Conservation (phyloP, 2,329 filamentous ascomycete species). For the Xylaria digitata region DNA sequence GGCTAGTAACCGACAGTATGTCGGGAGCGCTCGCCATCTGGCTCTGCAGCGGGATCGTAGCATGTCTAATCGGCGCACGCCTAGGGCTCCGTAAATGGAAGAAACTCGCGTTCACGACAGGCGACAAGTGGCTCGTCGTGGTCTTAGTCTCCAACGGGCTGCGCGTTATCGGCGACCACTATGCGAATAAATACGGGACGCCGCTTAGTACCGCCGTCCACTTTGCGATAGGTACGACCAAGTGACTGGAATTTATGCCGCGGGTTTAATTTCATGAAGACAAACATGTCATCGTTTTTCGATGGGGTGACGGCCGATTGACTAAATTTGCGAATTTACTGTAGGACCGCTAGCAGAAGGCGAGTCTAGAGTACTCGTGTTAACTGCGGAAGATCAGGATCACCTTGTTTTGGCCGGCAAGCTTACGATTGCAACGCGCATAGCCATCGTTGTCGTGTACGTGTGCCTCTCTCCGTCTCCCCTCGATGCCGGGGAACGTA, state of each 20-base stretch:
- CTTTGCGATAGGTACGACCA: conserved; percentile 10
- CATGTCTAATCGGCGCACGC: conserved; percentile 22
- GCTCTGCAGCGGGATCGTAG: conserved; percentile 25
- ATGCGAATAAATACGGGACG: conserved; percentile 28
- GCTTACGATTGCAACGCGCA: conserved; percentile 26
- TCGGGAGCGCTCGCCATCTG: conserved; percentile 27
- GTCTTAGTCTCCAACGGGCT: conserved; percentile 28
- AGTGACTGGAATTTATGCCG: neutral
- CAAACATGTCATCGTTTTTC: neutral
- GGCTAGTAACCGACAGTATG: neutral
- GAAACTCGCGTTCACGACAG: conserved; percentile 8
- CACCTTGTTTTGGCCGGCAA: conserved; percentile 29
- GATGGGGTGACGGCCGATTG: neutral
- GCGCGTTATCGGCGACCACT: conserved; percentile 24
- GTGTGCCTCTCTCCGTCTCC: neutral
- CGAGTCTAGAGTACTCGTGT: neutral
- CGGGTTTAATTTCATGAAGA: neutral
- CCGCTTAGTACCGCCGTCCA: conserved; percentile 21
- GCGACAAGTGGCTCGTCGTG: conserved; percentile 34
- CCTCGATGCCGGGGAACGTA: no score
- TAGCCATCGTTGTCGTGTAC: conserved; percentile 30
- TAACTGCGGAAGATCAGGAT: conserved; percentile 7
- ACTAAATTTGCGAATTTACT: neutral
- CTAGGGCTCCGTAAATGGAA: conserved; percentile 29
- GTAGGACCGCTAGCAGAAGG: neutral